Conservation (phyloP, 495 filamentous ascomycete genomes). For the Xylaria venustula region DNA sequence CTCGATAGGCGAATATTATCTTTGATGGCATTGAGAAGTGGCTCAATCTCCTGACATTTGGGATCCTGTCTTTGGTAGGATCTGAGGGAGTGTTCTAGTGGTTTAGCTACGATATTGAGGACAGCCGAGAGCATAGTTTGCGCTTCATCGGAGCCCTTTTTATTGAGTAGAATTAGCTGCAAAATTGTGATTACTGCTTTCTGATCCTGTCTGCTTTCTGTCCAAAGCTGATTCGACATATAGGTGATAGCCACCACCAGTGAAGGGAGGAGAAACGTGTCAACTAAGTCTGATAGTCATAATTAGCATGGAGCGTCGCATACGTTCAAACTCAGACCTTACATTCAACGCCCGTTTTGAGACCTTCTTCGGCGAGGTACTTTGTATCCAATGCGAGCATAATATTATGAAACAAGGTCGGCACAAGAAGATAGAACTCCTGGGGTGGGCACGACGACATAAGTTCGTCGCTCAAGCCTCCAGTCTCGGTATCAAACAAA, state of each 20-base stretch:
- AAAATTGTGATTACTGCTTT: conserved; percentile 74
- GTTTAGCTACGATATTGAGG: conserved; percentile 75
- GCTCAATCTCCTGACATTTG: conserved; percentile 65
- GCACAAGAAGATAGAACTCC: conserved; percentile 89
- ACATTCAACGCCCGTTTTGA: conserved; percentile 89
- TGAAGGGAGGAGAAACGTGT: conserved; percentile 85
- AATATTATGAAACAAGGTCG: conserved; percentile 84
- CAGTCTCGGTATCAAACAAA: conserved; percentile 80
- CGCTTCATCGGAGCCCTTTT: conserved; percentile 76
- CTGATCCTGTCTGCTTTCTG: conserved; percentile 32
- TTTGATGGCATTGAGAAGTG: conserved; percentile 67
- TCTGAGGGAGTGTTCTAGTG: conserved; percentile 71
- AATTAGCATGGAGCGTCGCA: background rate
- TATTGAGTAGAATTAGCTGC: conserved; percentile 70
- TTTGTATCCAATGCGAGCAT: conserved; percentile 71
- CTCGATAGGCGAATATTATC: conserved; percentile 64
- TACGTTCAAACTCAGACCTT: conserved; percentile 31
- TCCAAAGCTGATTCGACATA: conserved; percentile 82
- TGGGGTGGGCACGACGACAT: conserved; percentile 91
- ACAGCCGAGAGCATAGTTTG: conserved; percentile 78
- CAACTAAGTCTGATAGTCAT: conserved; percentile 66
- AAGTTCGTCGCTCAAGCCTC: conserved; percentile 72
- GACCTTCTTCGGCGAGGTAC: conserved; percentile 70
- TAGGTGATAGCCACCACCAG: conserved; percentile 77
- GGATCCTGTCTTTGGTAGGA: conserved; percentile 70